A percentile compares a stretch with the other conserved stretches of the same genome.
Conservation (phyloP, 805 yeast genomes). For the Candida germanica region DNA sequence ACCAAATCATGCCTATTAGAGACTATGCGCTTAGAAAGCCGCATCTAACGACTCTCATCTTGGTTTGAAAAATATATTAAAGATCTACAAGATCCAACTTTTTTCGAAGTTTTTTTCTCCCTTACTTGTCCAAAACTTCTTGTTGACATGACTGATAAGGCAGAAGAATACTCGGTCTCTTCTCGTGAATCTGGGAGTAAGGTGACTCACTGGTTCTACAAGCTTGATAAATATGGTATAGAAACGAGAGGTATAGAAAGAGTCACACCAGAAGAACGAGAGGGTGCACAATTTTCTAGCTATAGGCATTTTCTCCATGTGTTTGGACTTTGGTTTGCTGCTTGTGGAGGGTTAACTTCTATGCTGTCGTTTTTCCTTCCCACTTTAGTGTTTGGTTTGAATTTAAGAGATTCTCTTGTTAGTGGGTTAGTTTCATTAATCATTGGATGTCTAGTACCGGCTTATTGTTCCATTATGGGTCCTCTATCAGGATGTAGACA, state of each 20-base stretch:
- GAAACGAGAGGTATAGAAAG: conserved; percentile 37
- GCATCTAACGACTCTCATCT: no score
- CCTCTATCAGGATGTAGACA: conserved; percentile 38
- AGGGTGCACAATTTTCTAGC: neutral
- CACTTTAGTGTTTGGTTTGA: conserved; percentile 25
- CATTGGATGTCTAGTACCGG: conserved; percentile 36
- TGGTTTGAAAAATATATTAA: neutral
- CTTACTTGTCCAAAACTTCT: no score
- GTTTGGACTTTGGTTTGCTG: conserved; percentile 37
- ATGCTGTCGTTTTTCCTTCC: conserved; percentile 37
- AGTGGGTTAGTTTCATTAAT: conserved; percentile 28
- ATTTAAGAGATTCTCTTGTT: conserved; percentile 24
- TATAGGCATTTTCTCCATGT: conserved; percentile 22
- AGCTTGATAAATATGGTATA: conserved; percentile 26
- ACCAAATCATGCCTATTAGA: neutral
- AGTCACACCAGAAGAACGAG: conserved; percentile 27
- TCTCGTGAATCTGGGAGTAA: neutral
- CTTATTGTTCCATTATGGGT: conserved; percentile 38
- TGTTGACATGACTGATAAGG: neutral
- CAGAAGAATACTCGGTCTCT: neutral
- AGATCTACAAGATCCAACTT: neutral
- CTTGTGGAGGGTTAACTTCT: conserved; percentile 37
- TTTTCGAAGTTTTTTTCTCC: no score
- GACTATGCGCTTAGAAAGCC: conserved; percentile 5
- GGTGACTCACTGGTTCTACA: conserved; percentile 16